A percentile compares a stretch with the other conserved stretches of the same genome.
Conservation (phyloP, 1,284 basidiomycete species). For the Ustilago bromivora region DNA sequence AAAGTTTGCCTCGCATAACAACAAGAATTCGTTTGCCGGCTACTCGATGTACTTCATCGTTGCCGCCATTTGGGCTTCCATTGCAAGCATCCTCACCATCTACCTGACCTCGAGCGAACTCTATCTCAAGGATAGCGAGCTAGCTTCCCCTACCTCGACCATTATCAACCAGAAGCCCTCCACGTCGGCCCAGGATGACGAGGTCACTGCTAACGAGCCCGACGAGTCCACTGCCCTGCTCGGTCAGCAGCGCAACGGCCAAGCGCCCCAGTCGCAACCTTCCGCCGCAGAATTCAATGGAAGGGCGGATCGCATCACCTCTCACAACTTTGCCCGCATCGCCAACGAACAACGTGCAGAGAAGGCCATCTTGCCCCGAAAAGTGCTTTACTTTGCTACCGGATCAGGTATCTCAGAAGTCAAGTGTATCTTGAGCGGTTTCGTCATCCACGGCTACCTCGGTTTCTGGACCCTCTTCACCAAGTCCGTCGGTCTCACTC, state of each 20-base stretch:
- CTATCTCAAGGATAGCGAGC: constrained; percentile 38
- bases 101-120: constrained; percentile 78
- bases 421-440: constrained; percentile 90
- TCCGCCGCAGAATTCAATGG: neutral
- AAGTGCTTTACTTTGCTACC: constrained; percentile 76
- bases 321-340: constrained; percentile 24
- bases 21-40: constrained; percentile 73
- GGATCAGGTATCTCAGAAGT: constrained; percentile 97
- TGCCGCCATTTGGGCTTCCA: constrained; percentile 59
- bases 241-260: constrained; percentile 11
- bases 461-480: constrained; percentile 89
- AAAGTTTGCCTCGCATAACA: constrained; percentile 23
- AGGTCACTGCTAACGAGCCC: constrained; percentile 9
- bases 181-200: neutral
- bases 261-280: constrained; percentile 12
- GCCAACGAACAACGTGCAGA: constrained; percentile 47
- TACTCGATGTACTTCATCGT: constrained; percentile 79
- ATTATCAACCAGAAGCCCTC: constrained; percentile 21
- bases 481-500: constrained; percentile 86
- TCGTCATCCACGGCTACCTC: constrained; percentile 97
- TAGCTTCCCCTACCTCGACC: constrained; percentile 10
- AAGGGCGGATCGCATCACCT: constrained; percentile 12
- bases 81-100: constrained; percentile 80
- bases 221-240: constrained; percentile 42
- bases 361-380: constrained; percentile 72